Evolutionary conservation across 495 filamentous ascomycete genomes (phyloP), one percentile per base, ranked within the genome.

Genomic region (Annulohypoxylon maeteangense): DNA sequence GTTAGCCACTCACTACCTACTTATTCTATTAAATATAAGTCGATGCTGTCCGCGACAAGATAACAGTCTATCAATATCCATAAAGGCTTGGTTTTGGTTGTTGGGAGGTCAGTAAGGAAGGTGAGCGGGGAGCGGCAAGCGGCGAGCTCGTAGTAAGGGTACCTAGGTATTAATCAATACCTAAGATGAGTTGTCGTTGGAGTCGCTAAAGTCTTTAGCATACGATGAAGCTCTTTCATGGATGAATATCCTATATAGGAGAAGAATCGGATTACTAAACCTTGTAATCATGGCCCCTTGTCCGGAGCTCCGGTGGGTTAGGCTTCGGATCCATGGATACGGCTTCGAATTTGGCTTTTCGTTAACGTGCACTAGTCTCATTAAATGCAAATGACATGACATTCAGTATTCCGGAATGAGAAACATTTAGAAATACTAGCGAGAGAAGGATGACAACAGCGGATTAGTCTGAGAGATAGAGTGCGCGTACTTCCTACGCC

Each of bases 191-290:
- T 27, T 51, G 10, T 23, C 54, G 54, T 40, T 36, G 54, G 54
- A 27, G 27, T 23, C 56, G 32, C 12, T 27, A 55, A 54, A 36
- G 16, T n/a, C 29, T 54, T 53, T 53, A 34, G 6, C 53, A 67
- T 55, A 58, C 60, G 59, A 72, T 23, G 45, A 32, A 51, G 36
- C 12, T 32, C 20, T 18, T 42, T 32, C 29, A 29, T 12, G 7
- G 42, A 11, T 7, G 7, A 18, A 27, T 16, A 38, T 61, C 32
- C 23, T 5, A 42, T 25, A 11, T 10, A 10, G 31, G 36, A 16
- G 16, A 48, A 44, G 10, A 14, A 48, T 57, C 16, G 44, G 59
- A 48, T 48, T 42, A 11, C 40, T 25, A 20, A 18, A 18, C 50
- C 29, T 36, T 25, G 12, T 34, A 60, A 36, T 60, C 64, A 34